Percentiles rank a stretch among this genome's conserved stretches.
phyloP scores from a whole-genome alignment of 768 basidiomycete species.

The Lactifluus hygrophoroides region DNA sequence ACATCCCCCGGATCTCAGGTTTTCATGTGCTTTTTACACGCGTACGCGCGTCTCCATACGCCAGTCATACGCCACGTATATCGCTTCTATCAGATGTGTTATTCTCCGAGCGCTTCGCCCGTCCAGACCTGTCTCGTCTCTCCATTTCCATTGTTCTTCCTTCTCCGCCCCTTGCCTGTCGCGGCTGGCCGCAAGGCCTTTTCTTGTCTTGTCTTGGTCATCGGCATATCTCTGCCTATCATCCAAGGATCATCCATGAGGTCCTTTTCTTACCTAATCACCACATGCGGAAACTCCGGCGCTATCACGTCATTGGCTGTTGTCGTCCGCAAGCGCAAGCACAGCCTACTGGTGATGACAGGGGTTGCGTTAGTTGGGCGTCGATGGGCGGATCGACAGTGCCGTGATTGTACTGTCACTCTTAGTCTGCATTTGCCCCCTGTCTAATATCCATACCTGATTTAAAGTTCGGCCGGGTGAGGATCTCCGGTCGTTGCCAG shows the following conservation, averaged over 20 bases:
- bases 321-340: not conserved
- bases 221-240: not conserved
- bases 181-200: not conserved
- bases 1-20: constrained; percentile 4
- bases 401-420: constrained; percentile 10
- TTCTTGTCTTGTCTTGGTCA: not conserved
- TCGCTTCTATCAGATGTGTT: constrained; percentile 17
- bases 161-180: not conserved
- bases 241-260: too few species aligned
- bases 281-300: not conserved
- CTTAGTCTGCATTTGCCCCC: not conserved
- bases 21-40: constrained; percentile 15
- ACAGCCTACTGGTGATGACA: constrained; percentile 1
- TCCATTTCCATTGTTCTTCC: not conserved
- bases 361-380: constrained; percentile 16
- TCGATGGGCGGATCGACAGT: constrained; percentile 19
- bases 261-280: constrained; percentile 2
- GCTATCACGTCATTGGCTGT: not conserved
- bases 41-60: constrained; percentile 11
- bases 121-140: not conserved
- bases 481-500: not conserved
- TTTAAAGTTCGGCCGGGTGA: constrained; percentile 7
- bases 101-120: constrained; percentile 17
- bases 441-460: not conserved
- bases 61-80: constrained; percentile 15